A percentile compares a stretch with the other conserved stretches of the same genome.
These are phyloP conservation scores for Corylus avellana DNA, from an alignment of 306 rosid species.

Conservation along the genomic window DNA sequence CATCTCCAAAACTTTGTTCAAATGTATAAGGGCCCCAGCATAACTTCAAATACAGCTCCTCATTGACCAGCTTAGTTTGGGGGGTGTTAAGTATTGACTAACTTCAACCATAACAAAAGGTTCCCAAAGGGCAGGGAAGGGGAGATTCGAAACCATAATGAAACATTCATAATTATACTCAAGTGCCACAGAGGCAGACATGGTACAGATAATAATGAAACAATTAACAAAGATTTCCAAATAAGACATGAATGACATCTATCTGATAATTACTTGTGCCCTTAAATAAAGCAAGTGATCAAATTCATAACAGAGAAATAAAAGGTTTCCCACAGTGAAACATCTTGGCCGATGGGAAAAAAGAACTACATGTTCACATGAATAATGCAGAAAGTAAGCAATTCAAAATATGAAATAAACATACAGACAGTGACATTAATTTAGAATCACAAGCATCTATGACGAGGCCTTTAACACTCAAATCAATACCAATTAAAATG, in stretches of 20 bases:
- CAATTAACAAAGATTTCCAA: neutral
- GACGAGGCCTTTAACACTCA: constrained; percentile 18
- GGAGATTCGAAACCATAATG: neutral
- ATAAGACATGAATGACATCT: neutral
- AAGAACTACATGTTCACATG: neutral
- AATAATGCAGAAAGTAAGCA: neutral
- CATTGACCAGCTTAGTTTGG: neutral
- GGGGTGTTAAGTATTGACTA: neutral
- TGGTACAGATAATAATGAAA: neutral
- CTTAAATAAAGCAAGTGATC: neutral
- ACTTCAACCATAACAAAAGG: neutral
- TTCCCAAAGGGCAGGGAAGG: neutral
- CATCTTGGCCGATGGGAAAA: neutral
- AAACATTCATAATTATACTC: neutral
- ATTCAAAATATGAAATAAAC: neutral
- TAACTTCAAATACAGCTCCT: neutral
- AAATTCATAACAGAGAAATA: neutral
- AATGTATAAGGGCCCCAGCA: too few species aligned
- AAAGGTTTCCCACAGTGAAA: neutral
- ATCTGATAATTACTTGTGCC: neutral
- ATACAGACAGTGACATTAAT: constrained; percentile 17
- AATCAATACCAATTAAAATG: constrained; percentile 27
- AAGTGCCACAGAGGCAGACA: neutral
- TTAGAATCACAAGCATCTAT: constrained; percentile 1
- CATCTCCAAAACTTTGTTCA: neutral